These are phyloP conservation scores for Cochlearia excelsa DNA, from an alignment of 345 rosid species.

Conservation along the genomic window DNA sequence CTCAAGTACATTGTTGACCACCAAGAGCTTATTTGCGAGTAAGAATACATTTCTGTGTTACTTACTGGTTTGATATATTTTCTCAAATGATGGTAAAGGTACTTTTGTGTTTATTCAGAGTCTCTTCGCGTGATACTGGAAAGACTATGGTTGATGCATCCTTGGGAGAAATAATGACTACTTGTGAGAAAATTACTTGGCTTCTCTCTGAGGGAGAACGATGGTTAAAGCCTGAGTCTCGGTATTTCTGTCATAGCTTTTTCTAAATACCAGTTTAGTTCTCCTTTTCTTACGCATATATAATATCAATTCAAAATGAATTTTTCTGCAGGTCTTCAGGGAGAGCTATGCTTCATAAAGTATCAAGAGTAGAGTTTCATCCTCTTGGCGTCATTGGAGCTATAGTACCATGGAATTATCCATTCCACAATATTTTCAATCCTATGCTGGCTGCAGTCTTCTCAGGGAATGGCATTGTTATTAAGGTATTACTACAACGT, in stretches of 20 bases:
- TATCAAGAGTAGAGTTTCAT: constrained; percentile 81
- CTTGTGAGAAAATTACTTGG: constrained; percentile 99
- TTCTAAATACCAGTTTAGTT: not conserved
- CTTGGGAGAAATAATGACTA: constrained; percentile 96
- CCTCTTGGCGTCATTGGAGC: constrained; percentile 98
- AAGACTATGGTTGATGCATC: constrained; percentile 99
- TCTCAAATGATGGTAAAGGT: constrained; percentile 5
- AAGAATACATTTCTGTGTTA: constrained; percentile 35
- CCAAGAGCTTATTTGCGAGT: constrained; percentile 98
- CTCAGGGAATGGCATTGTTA: constrained; percentile 90
- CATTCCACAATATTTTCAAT: constrained; percentile 96
- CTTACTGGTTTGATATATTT: constrained; percentile 8
- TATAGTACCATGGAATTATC: constrained; percentile 98
- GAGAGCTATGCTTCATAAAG: constrained; percentile 94
- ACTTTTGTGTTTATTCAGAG: constrained; percentile 42
- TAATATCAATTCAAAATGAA: not conserved
- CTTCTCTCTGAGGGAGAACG: constrained; percentile 96
- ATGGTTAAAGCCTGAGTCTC: constrained; percentile 91
- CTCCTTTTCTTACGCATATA: not conserved
- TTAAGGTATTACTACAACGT: constrained; percentile 52
- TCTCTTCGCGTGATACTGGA: constrained; percentile 96
- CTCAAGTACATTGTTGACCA: constrained; percentile 85
- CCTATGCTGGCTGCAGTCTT: constrained; percentile 98
- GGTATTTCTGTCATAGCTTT: constrained; percentile 40
- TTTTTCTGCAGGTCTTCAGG: constrained; percentile 69